These are phyloP conservation scores for Oidiodendron maius DNA, from an alignment of 495 filamentous ascomycete species.

Conservation along the genomic window DNA sequence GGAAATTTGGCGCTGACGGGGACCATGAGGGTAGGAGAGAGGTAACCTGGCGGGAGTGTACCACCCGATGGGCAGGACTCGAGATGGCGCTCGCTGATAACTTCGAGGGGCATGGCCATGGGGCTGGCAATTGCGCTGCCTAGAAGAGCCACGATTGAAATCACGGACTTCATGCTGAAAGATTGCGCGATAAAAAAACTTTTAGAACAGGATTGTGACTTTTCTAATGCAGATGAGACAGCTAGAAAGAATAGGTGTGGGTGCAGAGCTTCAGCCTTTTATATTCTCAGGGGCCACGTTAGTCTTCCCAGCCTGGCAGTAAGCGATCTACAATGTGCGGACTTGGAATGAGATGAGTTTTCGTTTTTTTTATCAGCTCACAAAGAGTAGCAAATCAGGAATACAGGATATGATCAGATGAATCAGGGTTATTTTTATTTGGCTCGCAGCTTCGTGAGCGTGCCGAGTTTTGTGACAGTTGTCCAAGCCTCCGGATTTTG, in stretches of 20 bases:
- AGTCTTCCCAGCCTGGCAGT: neutral
- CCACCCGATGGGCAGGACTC: neutral
- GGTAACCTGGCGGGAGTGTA: neutral
- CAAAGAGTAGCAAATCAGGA: neutral
- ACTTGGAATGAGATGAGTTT: neutral
- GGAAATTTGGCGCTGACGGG: slow-evolving; percentile 52
- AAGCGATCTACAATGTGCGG: neutral
- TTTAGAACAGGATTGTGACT: neutral
- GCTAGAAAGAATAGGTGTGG: neutral
- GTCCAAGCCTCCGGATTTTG: neutral
- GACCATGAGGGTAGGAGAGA: slow-evolving; percentile 58
- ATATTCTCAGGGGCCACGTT: neutral
- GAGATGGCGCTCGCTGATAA: neutral
- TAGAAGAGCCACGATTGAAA: neutral
- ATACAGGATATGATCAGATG: neutral
- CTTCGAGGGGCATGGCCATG: neutral
- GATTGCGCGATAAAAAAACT: neutral
- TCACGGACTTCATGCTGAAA: neutral
- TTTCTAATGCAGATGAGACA: neutral
- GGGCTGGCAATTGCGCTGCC: neutral
- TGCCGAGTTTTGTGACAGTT: neutral
- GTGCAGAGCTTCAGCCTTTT: neutral
- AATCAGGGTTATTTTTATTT: neutral
- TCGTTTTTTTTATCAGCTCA: neutral
- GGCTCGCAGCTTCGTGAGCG: neutral